Conservation (phyloP, 495 filamentous ascomycete species). For the Xylaria castorea region DNA sequence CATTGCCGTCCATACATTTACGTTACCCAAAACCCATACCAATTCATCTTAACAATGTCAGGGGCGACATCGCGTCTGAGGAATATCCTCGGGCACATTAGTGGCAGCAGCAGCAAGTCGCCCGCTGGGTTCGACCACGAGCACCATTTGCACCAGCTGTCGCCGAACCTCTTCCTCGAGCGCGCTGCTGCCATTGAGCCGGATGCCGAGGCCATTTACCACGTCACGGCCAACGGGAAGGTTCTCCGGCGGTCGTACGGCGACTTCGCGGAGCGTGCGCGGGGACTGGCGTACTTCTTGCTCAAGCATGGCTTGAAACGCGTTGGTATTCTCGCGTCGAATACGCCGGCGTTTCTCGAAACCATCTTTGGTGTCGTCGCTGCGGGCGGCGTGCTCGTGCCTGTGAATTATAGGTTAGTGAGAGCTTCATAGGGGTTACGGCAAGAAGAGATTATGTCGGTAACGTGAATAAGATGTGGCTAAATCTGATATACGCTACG, state of each 20-base stretch:
- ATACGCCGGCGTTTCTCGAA: slow-evolving; percentile 94
- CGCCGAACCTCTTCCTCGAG: slow-evolving; percentile 87
- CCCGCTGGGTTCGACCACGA: slow-evolving; percentile 53
- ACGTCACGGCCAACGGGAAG: slow-evolving; percentile 80
- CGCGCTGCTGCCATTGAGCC: slow-evolving; percentile 91
- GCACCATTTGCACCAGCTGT: slow-evolving; percentile 78
- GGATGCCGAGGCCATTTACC: slow-evolving; percentile 84
- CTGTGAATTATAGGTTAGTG: slow-evolving; percentile 75
- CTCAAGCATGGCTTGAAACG: slow-evolving; percentile 71
- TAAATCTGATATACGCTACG: slow-evolving; percentile 2
- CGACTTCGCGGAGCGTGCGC: slow-evolving; percentile 82
- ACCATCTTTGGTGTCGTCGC: slow-evolving; percentile 87
- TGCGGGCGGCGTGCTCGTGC: slow-evolving; percentile 80
- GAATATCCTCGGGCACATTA: slow-evolving; percentile 69
- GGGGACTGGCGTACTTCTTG: slow-evolving; percentile 87
- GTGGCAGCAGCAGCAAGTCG: slow-evolving; percentile 46
- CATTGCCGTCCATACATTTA: neutral
- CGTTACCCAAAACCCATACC: neutral
- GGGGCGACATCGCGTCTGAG: slow-evolving; percentile 54
- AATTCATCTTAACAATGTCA: slow-evolving; percentile 46
- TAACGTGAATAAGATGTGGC: neutral
- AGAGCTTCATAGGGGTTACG: neutral
- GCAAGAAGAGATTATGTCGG: neutral
- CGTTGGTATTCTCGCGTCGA: slow-evolving; percentile 82
- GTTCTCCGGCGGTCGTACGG: slow-evolving; percentile 74